Conservation (phyloP, 139 green algal species). For the Closterium sp. region DNA sequence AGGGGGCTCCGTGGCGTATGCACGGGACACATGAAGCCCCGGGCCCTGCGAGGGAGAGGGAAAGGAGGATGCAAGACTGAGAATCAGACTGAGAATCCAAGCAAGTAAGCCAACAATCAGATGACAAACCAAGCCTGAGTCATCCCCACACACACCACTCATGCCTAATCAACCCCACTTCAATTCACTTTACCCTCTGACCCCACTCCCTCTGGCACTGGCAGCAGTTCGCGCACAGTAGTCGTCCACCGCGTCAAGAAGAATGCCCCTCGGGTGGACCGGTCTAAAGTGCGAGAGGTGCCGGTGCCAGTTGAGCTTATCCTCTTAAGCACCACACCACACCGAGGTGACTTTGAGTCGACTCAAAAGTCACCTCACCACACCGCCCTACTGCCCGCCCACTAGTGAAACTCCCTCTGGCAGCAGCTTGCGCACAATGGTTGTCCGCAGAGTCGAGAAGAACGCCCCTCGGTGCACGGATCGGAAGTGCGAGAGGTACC, state of each 20-base stretch:
- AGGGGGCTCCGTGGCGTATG: conserved; percentile 93
- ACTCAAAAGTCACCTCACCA: no score
- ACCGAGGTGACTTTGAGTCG: background rate
- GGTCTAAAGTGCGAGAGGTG: conserved; percentile 89
- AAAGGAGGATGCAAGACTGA: no score
- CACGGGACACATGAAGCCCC: conserved; percentile 98
- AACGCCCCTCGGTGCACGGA: conserved; percentile 92
- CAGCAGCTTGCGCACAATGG: conserved; percentile 90
- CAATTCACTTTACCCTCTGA: no score
- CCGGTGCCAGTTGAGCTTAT: conserved; percentile 95
- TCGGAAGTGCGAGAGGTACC: conserved; percentile 88
- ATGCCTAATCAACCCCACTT: no score
- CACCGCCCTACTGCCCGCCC: no score
- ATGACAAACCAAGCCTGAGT: no score
- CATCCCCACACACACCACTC: background rate
- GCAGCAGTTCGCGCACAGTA: conserved; percentile 90
- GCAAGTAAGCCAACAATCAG: background rate
- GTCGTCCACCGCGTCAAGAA: conserved; percentile 92
- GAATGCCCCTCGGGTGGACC: conserved; percentile 91
- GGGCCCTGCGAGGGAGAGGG: conserved; percentile 60
- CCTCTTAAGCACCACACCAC: conserved; percentile 45
- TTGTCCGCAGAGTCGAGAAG: conserved; percentile 92
- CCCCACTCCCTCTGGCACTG: conserved; percentile 74
- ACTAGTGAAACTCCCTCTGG: conserved; percentile 74
- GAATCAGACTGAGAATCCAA: background rate